Conservation (phyloP, 1,139 yeast genomes). For the Geotrichum europaeum region DNA sequence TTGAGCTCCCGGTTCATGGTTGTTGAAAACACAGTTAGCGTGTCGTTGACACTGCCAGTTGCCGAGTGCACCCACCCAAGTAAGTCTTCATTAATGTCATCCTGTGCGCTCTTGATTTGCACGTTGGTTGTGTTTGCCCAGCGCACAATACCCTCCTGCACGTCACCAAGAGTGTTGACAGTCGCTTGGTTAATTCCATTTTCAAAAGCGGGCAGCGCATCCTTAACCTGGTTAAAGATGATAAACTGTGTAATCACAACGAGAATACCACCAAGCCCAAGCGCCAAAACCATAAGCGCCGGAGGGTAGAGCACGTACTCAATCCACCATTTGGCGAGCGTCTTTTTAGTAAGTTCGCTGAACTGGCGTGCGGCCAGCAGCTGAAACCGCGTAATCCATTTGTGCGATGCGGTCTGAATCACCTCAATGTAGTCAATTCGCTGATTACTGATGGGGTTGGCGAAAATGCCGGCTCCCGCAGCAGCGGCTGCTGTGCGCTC, state of each 20-base stretch:
- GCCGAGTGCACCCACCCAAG: conserved; percentile 62
- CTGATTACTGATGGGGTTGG: conserved; percentile 9
- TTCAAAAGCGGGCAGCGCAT: conserved; percentile 21
- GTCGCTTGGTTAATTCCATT: conserved; percentile 19
- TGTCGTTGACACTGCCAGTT: conserved; percentile 49
- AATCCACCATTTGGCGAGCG: conserved; percentile 32
- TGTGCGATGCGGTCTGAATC: conserved; percentile 13
- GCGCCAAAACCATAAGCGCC: conserved; percentile 33
- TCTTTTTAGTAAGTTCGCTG: conserved; percentile 14
- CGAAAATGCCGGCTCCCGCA: background rate
- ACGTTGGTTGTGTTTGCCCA: conserved; percentile 54
- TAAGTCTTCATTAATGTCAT: conserved; percentile 51
- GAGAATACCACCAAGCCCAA: conserved; percentile 42
- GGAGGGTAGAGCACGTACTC: conserved; percentile 32
- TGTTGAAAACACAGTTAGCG: conserved; percentile 45
- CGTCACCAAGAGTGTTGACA: conserved; percentile 18
- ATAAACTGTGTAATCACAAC: conserved; percentile 40
- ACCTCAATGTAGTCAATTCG: conserved; percentile 13
- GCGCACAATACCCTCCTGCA: conserved; percentile 23
- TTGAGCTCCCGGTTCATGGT: conserved; percentile 51
- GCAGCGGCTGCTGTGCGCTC: background rate
- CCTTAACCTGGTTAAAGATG: conserved; percentile 32
- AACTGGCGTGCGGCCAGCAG: conserved; percentile 10
- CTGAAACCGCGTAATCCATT: conserved; percentile 13
- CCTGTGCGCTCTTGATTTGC: conserved; percentile 42